Conservation (phyloP, 2,329 filamentous ascomycete genomes). For the Phialophora verrucosa region DNA sequence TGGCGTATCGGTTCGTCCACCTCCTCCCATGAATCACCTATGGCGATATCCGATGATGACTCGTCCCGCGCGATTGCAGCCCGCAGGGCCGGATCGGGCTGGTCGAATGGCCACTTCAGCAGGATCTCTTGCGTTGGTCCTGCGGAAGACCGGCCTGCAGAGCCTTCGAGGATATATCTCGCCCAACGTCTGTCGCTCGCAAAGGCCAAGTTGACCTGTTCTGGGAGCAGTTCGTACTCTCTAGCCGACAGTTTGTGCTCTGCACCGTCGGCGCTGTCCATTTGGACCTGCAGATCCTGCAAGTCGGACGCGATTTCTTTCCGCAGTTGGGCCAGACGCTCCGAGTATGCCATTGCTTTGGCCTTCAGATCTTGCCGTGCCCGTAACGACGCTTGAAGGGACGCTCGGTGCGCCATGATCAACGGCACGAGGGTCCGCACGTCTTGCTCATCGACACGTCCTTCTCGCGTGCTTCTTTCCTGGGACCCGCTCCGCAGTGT, state of each 20-base stretch:
- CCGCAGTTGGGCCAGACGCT: constrained; percentile 2
- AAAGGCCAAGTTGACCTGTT: constrained; percentile 25
- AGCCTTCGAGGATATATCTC: constrained; percentile 24
- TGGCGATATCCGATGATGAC: not conserved
- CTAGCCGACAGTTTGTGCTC: not conserved
- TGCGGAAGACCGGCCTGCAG: not conserved
- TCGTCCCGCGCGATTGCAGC: not conserved
- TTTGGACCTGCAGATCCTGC: not conserved
- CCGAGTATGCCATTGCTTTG: constrained; percentile 12
- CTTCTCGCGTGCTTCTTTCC: not conserved
- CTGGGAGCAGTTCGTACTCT: constrained; percentile 15
- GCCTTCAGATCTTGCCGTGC: constrained; percentile 12
- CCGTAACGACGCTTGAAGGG: constrained; percentile 55
- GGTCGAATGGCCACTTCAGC: constrained; percentile 12
- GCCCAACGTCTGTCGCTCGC: constrained; percentile 26
- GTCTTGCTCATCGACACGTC: constrained; percentile 36
- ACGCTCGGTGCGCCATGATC: constrained; percentile 73
- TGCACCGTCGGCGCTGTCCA: not conserved
- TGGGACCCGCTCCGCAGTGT: not conserved
- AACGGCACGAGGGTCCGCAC: constrained; percentile 63
- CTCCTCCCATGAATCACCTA: not conserved
- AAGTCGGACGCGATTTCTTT: constrained; percentile 5
- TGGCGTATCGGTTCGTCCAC: constrained; percentile 17
- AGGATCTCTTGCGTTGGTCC: not conserved
- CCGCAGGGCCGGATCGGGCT: not conserved